These are phyloP conservation scores for Aethionema arabicum DNA, from an alignment of 345 rosid species.

Conservation along the genomic window DNA sequence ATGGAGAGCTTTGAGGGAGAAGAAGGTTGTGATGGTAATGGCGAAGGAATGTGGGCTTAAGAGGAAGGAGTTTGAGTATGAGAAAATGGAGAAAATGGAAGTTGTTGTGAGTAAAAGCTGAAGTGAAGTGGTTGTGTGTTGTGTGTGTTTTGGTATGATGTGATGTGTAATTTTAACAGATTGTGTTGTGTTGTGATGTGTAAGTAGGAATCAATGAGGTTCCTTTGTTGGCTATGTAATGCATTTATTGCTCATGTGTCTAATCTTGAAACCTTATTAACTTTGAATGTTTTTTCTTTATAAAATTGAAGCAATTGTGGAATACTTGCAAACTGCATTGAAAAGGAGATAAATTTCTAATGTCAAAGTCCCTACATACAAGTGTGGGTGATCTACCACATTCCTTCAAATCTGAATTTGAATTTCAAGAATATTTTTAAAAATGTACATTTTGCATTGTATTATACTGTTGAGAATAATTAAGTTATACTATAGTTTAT, in stretches of 20 bases:
- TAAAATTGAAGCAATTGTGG: too few relatives aligned
- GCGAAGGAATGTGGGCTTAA: slow-evolving; percentile 61
- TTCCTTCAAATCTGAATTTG: too few relatives aligned
- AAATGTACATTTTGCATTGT: too few relatives aligned
- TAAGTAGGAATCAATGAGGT: slow-evolving; percentile 18
- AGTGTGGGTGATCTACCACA: too few relatives aligned
- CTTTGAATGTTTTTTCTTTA: too few relatives aligned
- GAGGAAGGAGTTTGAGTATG: slow-evolving; percentile 54
- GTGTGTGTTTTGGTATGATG: slow-evolving; percentile 50
- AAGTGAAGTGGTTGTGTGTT: slow-evolving; percentile 35
- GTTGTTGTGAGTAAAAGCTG: slow-evolving; percentile 46
- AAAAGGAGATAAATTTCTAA: too few relatives aligned
- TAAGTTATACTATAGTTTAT: too few relatives aligned
- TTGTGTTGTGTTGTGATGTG: slow-evolving; percentile 14
- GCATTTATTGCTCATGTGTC: background rate
- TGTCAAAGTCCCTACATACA: too few relatives aligned
- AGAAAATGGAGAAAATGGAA: slow-evolving; percentile 66
- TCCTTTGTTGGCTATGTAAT: slow-evolving; percentile 15
- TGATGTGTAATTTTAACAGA: slow-evolving; percentile 25
- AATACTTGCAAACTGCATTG: too few relatives aligned
- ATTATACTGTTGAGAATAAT: too few relatives aligned
- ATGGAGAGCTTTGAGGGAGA: slow-evolving; percentile 62
- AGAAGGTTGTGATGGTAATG: slow-evolving; percentile 46
- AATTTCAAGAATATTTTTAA: too few relatives aligned
- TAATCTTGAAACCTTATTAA: slow-evolving; percentile 12